phyloP scores from a whole-genome alignment of 177 flowering plant species.

The Vitis hybrid region DNA sequence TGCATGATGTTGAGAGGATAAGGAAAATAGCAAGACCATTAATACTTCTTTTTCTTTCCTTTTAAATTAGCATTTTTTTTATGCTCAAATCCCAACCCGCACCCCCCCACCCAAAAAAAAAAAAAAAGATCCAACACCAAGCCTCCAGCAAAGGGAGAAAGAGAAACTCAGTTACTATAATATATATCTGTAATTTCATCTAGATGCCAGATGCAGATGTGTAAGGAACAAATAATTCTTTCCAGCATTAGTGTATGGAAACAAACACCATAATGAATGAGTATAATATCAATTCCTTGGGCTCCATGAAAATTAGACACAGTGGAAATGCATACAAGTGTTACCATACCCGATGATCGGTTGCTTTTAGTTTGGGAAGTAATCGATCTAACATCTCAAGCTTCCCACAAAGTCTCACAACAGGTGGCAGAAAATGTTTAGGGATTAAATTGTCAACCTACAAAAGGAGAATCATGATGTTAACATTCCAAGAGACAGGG shows the following conservation, averaged over 20 bases:
- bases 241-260: neutral
- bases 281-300: neutral
- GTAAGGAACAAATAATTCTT: neutral
- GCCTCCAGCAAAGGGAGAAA: neutral
- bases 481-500: neutral
- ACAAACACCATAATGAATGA: neutral
- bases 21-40: neutral
- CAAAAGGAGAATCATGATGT: constrained; percentile 10
- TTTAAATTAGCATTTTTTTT: neutral
- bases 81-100: neutral
- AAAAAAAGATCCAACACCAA: neutral
- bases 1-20: neutral
- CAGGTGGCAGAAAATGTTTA: constrained; percentile 83
- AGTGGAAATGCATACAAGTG: neutral
- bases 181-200: too few species aligned
- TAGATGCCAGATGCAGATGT: neutral
- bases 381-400: constrained; percentile 96
- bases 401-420: constrained; percentile 95
- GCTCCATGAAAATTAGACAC: neutral
- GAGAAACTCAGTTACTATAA: too few species aligned
- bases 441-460: constrained; percentile 81
- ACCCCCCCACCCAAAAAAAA: too few species aligned
- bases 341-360: constrained; percentile 89
- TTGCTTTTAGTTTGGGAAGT: constrained; percentile 93
- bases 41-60: neutral